Conservation (phyloP, 805 yeast genomes). For the Myxozyma neotropica region DNA sequence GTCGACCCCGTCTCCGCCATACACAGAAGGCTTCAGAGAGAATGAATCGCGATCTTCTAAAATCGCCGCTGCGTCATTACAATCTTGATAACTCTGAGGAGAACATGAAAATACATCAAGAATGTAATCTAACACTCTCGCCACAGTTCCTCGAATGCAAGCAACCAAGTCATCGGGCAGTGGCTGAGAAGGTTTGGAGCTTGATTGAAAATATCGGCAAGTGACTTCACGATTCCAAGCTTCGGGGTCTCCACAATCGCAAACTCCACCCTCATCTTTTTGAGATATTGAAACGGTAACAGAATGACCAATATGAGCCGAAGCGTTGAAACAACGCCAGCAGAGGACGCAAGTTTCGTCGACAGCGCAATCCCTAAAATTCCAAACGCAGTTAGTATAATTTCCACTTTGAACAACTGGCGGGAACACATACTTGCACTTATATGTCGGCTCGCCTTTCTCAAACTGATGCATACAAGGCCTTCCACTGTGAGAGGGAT, state of each 20-base stretch:
- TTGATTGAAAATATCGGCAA: slow-evolving; percentile 50
- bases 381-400: background rate
- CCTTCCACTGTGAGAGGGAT: slow-evolving; percentile 57
- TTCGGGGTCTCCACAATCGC: slow-evolving; percentile 89
- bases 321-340: slow-evolving; percentile 68
- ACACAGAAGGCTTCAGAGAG: slow-evolving; percentile 48
- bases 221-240: slow-evolving; percentile 65
- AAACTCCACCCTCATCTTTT: slow-evolving; percentile 69
- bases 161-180: slow-evolving; percentile 51
- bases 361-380: slow-evolving; percentile 53
- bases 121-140: slow-evolving; percentile 57
- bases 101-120: slow-evolving; percentile 52
- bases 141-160: slow-evolving; percentile 49
- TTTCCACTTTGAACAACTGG: too few species aligned
- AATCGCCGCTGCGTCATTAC: slow-evolving; percentile 14
- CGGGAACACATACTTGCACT: slow-evolving; percentile 51
- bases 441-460: slow-evolving; percentile 79
- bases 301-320: slow-evolving; percentile 71
- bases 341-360: slow-evolving; percentile 88
- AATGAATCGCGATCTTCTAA: slow-evolving; percentile 35
- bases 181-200: slow-evolving; percentile 35
- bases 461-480: slow-evolving; percentile 75
- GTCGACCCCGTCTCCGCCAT: slow-evolving; percentile 46
- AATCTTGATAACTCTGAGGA: slow-evolving; percentile 34
- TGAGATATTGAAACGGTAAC: slow-evolving; percentile 64